Conservation (phyloP, 1,284 basidiomycete genomes). For the Coniophora puteana region DNA sequence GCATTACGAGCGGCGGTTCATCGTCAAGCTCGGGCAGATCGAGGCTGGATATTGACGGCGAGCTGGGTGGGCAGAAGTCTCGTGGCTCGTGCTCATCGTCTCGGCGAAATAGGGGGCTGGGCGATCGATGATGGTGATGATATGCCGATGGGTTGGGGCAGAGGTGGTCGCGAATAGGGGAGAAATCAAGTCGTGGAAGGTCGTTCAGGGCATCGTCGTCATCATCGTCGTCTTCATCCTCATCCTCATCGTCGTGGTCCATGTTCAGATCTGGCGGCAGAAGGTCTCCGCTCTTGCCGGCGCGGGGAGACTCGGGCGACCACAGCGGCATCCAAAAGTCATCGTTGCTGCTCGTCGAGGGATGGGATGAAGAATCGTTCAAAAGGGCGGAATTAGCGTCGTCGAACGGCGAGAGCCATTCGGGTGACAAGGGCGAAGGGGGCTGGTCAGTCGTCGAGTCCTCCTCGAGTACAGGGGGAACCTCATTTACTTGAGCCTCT, state of each 20-base stretch:
- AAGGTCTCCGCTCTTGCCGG: constrained; percentile 7
- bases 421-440: constrained; percentile 35
- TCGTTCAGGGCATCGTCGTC: too few species aligned
- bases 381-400: too few species aligned
- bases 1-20: constrained; percentile 17
- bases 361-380: constrained; percentile 16
- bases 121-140: constrained; percentile 13
- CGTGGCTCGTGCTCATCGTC: constrained; percentile 11
- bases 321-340: too few species aligned
- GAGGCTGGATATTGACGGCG: constrained; percentile 24
- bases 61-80: constrained; percentile 21
- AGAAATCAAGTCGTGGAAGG: too few species aligned
- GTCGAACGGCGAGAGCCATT: constrained; percentile 19
- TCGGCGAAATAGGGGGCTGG: constrained; percentile 12
- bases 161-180: too few species aligned
- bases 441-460: constrained; percentile 14
- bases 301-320: constrained; percentile 8
- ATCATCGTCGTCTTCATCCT: too few species aligned
- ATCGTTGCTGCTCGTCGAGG: too few species aligned
- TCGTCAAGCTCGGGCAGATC: constrained; percentile 30
- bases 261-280: too few species aligned
- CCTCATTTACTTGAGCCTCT: constrained; percentile 8
- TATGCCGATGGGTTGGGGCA: constrained; percentile 18
- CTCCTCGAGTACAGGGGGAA: constrained; percentile 16
- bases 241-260: too few species aligned